Base-by-base conservation (phyloP, 495 filamentous ascomycete genomes). In the Neurospora sp. region DNA sequence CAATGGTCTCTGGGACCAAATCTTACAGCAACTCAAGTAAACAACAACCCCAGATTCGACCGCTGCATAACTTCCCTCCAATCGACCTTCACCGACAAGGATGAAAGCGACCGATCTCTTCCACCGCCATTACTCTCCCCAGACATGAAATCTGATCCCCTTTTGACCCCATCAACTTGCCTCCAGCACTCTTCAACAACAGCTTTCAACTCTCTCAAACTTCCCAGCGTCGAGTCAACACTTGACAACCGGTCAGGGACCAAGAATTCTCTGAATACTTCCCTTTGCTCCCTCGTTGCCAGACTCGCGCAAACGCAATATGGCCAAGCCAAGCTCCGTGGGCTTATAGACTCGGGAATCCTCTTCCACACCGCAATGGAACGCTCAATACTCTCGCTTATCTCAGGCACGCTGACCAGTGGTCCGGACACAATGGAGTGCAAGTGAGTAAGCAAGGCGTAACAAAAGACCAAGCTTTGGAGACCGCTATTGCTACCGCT, bases 181-280 rank as follows among this genome's bases (percentile, higher is more conserved):
- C 31, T 69, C 72, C 72, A 73, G 46, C 72, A 70, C 7, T 73
- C 46, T 27, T 69, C 72, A 16, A 73, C 72, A 20, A 73, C n/a
- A 10, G 46, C 37, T 23, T 38, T 38, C 18, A 73, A 40, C 12
- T 73, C 72, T 14, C 18, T 18, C 37, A 73, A 39, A 10, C 37
- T 70, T 23, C 46, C 72, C 20, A 38, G 35, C 4, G 69, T 40
- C 69, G 69, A 40, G 69, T 40, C 69, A 41, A 70, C 54, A 31
- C 35, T 42, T 27, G 69, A 40, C 9, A 38, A 18, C 35, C 39
- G 35, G 31, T 42, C 35, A 62, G 6, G 54, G 27, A 31, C 9
- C 20, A 70, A 12, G 16, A 31, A 27, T 8, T 38, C n/a, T 37
- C 31, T 16, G 14, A 73, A 73, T 12, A 73, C 54, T 4, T 73